These are phyloP conservation scores for Schizochytrium sp. DNA, from an alignment of 108 stramenopile genomes.

Conservation along the genomic window DNA sequence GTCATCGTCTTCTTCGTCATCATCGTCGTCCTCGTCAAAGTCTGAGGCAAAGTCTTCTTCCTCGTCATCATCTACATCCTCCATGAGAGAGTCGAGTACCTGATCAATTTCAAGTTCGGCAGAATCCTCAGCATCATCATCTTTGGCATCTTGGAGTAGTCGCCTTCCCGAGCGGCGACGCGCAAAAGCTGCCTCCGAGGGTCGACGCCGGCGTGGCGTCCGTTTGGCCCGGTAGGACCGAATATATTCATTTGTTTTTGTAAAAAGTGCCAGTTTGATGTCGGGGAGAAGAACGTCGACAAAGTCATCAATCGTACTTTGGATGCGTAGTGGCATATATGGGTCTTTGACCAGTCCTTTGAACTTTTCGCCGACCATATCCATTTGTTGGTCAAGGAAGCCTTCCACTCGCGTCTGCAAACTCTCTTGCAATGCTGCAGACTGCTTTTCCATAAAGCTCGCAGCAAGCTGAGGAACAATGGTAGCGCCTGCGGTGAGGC, in stretches of 20 bases:
- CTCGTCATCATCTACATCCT: not conserved
- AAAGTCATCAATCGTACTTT: not conserved
- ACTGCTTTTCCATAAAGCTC: not conserved
- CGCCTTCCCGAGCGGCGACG: too few species aligned
- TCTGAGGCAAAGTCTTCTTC: not conserved
- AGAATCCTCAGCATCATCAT: not conserved
- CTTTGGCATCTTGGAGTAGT: not conserved
- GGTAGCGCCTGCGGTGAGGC: not conserved
- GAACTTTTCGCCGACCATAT: not conserved
- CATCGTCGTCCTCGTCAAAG: not conserved
- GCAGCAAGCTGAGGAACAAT: not conserved
- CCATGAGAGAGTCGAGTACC: not conserved
- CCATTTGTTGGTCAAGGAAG: constrained; percentile 2
- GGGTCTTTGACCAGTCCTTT: constrained; percentile 5
- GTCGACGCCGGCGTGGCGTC: not conserved
- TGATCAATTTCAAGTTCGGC: not conserved
- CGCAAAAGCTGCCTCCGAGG: not conserved
- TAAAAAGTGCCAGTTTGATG: constrained; percentile 1
- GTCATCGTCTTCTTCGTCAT: not conserved
- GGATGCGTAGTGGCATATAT: not conserved
- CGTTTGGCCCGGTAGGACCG: not conserved
- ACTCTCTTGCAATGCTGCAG: not conserved
- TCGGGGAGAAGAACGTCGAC: not conserved
- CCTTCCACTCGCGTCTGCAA: not conserved
- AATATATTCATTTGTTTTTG: not conserved